Conservation (phyloP, 106 monocot species). For the Acanthochlamys bracteata region DNA sequence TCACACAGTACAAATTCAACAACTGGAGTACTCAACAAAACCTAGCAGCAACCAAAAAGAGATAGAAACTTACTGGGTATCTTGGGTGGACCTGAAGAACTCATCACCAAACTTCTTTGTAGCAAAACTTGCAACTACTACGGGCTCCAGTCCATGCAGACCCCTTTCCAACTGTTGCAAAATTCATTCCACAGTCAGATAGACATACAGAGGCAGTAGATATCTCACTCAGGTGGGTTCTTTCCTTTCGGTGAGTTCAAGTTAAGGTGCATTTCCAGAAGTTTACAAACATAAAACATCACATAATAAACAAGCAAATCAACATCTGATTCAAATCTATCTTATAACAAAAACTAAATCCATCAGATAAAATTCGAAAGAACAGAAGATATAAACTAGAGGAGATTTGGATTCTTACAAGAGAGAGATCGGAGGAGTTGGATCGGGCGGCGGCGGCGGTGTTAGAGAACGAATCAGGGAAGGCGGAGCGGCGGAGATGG, state of each 20-base stretch:
- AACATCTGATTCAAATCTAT: too few relatives aligned
- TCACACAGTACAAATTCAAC: too few relatives aligned
- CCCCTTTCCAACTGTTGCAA: slow-evolving; percentile 53
- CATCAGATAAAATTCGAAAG: too few relatives aligned
- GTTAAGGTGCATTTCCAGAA: too few relatives aligned
- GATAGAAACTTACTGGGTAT: slow-evolving; percentile 35
- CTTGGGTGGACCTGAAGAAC: slow-evolving; percentile 25
- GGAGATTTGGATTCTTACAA: slow-evolving; percentile 20
- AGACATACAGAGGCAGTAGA: too few relatives aligned
- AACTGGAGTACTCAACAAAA: too few relatives aligned
- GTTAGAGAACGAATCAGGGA: too few relatives aligned
- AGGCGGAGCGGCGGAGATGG: slow-evolving; percentile 39
- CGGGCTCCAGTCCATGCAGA: slow-evolving; percentile 45
- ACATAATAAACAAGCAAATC: too few relatives aligned
- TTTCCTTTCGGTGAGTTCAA: too few relatives aligned
- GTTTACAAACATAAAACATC: too few relatives aligned
- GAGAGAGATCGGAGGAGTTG: slow-evolving; percentile 48
- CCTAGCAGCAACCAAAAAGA: too few relatives aligned
- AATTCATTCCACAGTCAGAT: background rate
- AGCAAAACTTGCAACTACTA: slow-evolving; percentile 37
- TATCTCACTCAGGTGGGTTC: too few relatives aligned
- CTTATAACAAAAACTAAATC: background rate
- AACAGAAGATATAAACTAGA: background rate
- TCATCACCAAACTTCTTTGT: slow-evolving; percentile 48
- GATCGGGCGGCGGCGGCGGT: slow-evolving; percentile 40